A percentile compares a stretch with the other conserved stretches of the same genome.
Conservation (phyloP, 2,329 filamentous ascomycete genomes). For the Pseudocercospora musae region DNA sequence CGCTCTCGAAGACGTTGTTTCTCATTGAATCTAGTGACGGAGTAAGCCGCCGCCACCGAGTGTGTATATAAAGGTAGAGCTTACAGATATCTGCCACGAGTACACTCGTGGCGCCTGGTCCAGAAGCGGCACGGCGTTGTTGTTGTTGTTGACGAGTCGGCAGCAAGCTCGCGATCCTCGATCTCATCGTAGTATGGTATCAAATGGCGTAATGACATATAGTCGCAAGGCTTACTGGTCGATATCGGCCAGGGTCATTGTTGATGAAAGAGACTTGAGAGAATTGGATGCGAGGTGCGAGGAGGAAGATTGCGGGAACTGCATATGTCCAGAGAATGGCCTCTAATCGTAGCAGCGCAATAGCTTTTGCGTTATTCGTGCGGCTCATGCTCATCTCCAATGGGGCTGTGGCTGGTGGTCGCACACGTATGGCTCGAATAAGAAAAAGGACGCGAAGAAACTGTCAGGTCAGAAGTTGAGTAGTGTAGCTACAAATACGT, state of each 20-base stretch:
- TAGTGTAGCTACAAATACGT: conserved; percentile 13
- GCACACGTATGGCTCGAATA: neutral
- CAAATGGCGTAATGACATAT: too few species aligned
- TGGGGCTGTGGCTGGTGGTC: neutral
- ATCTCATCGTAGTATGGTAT: too few species aligned
- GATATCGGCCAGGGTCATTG: too few species aligned
- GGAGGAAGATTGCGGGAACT: too few species aligned
- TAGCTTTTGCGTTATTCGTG: neutral
- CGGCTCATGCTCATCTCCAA: neutral
- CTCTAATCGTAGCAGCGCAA: too few species aligned
- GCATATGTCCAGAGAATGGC: too few species aligned
- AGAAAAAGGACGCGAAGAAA: neutral
- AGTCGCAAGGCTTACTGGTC: too few species aligned
- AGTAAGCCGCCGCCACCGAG: neutral
- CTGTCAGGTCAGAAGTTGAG: conserved; percentile 9
- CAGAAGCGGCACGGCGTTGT: neutral
- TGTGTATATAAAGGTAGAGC: neutral
- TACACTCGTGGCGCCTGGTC: neutral
- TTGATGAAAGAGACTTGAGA: too few species aligned
- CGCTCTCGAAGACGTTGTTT: neutral
- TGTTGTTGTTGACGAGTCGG: too few species aligned
- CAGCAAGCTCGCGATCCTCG: too few species aligned
- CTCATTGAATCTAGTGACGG: conserved; percentile 2
- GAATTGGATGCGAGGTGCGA: too few species aligned
- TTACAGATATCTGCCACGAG: neutral